Base-by-base conservation (phyloP, 2,329 filamentous ascomycete species). In the Penicillium concentricum region DNA sequence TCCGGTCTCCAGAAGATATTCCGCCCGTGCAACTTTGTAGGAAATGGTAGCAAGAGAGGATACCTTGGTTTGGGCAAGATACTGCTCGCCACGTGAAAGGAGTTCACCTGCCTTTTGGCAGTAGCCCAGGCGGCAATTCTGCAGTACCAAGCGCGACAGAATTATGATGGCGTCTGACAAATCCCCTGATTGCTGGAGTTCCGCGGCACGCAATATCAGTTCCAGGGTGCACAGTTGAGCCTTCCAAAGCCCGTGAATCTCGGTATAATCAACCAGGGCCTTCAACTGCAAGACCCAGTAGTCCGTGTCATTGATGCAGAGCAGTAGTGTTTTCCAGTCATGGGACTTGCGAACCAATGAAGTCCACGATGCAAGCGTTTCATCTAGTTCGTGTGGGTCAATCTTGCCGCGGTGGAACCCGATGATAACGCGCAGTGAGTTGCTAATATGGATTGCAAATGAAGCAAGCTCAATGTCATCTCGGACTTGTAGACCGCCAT, bases 21-120 rank as follows among this genome's bases (percentile, higher is more conserved):
- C 90, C 0, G 89, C 87, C 59, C 87, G 86, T 0, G 86, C 84
- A 7, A 96, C 75, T 61, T 92, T 83, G 70, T 88, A 88, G 34
- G 79, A 78, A 15, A 88, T 63, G 28, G 71, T 74, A 15, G 80
- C 76, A 48, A 81, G 73, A 10, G 74, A 72, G 3, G 79, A 77
- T 2, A 79, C 62, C 1, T 71, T 69, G 39, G 73, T 72, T 9
- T 70, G 71, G 12, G 69, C 67, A 6, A 81, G 62, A 49, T 82
- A 79, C 20, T 76, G 72, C 60, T 86, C 81, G 3, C 86, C 85
- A 53, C 82, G 81, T 1, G 81, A 79, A 16, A 97, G 79, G 2
- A 81, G 71, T 5, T 80, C 67, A 7, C 79, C 79, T 44, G 86
- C 84, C 65, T 83, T 84, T 42, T 81, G 82, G 47, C 82, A 82